Evolutionary conservation across 2,329 filamentous ascomycete species (phyloP).

Genomic region (Neofusicoccum kwambonambiense): DNA sequence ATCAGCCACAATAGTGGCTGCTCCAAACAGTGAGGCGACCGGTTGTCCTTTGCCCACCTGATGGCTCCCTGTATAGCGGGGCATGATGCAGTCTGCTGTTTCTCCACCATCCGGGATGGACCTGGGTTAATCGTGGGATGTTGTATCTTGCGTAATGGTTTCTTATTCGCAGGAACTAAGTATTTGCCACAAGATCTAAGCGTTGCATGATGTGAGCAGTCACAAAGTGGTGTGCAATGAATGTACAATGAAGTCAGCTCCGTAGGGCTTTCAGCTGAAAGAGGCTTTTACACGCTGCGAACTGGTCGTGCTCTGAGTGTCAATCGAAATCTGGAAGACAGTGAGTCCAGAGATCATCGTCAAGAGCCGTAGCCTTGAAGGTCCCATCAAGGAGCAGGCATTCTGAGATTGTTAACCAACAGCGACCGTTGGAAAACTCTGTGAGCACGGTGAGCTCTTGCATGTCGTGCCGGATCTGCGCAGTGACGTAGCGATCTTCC

Average conservation of each 20-base stretch:
- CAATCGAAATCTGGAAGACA: no score
- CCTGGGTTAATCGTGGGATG: background rate
- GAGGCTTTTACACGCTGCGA: no score
- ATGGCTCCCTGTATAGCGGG: background rate
- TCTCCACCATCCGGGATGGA: background rate
- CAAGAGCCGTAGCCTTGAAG: no score
- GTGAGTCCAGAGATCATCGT: no score
- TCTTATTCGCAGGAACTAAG: background rate
- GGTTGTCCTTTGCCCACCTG: background rate
- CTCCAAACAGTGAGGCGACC: background rate
- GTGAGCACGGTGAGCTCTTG: background rate
- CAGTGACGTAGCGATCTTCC: conserved; percentile 9
- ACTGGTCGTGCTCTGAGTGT: no score
- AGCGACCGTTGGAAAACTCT: background rate
- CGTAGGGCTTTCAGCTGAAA: no score
- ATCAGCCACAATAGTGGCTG: no score
- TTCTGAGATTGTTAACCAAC: no score
- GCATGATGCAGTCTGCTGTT: background rate
- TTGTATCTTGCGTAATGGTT: background rate
- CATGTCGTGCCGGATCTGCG: background rate
- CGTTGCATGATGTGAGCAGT: no score
- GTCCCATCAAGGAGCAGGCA: no score
- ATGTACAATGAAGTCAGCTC: no score
- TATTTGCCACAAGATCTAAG: background rate
- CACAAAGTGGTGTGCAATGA: no score